Percentiles rank a stretch among this genome's conserved stretches.
phyloP scores from a whole-genome alignment of 176 grass and related monocot genomes.

The Saccharum spontaneum region DNA sequence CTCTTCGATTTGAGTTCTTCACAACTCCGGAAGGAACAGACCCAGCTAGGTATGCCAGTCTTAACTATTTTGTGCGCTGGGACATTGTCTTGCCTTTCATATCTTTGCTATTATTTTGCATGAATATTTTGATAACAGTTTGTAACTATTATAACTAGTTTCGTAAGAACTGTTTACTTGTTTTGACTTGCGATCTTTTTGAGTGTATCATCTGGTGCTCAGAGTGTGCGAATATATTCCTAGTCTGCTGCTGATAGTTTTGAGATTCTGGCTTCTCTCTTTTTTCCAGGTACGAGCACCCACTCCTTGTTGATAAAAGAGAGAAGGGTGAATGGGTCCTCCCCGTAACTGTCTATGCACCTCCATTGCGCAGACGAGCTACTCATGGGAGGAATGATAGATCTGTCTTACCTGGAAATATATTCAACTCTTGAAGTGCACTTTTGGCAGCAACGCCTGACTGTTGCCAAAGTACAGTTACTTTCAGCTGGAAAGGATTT shows the following conservation, averaged over 20 bases:
- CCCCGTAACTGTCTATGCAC: constrained; percentile 82
- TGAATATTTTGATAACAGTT: not conserved
- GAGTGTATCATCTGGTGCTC: not conserved
- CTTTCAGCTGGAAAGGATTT: not conserved
- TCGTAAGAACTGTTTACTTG: not conserved
- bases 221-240: not conserved
- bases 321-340: constrained; percentile 95
- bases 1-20: constrained; percentile 89
- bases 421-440: constrained; percentile 62
- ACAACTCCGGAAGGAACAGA: constrained; percentile 79
- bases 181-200: not conserved
- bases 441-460: not conserved
- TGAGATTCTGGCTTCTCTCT: constrained; percentile 4
- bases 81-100: not conserved
- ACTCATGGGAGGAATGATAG: constrained; percentile 71
- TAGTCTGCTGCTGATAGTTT: constrained; percentile 14
- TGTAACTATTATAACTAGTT: not conserved
- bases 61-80: not conserved
- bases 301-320: constrained; percentile 83
- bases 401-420: constrained; percentile 56
- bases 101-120: not conserved
- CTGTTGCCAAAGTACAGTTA: constrained; percentile 26
- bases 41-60: constrained; percentile 55
- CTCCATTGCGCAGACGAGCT: constrained; percentile 64
- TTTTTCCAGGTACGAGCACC: constrained; percentile 81